Conservation (phyloP, 306 rosid genomes). For the Chamaecrista fasciculata region DNA sequence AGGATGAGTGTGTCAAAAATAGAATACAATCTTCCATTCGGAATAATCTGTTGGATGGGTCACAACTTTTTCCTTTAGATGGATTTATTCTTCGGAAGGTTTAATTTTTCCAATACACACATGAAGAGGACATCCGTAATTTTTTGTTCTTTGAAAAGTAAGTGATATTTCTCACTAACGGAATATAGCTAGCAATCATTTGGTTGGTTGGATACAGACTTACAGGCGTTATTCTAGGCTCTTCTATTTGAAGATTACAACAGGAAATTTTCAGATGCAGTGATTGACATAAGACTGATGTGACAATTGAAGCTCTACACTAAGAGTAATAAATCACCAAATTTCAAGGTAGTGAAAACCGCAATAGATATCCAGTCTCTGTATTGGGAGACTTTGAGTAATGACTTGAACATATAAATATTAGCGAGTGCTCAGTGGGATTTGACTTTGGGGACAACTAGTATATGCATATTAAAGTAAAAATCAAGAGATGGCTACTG, state of each 20-base stretch:
- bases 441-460: constrained; percentile 30
- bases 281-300: constrained; percentile 4
- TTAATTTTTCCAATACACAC: neutral
- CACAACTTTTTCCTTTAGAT: neutral
- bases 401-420: constrained; percentile 13
- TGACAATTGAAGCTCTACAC: constrained; percentile 2
- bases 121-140: neutral
- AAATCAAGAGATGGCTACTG: constrained; percentile 10
- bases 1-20: constrained; percentile 3
- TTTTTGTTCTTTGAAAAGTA: neutral
- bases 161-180: neutral
- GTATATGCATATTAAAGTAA: constrained; percentile 5
- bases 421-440: constrained; percentile 28
- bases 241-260: constrained; percentile 1
- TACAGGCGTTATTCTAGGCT: no score
- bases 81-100: neutral
- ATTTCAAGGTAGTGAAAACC: neutral
- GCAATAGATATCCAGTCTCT: neutral
- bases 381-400: constrained; percentile 14
- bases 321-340: neutral
- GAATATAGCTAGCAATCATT: neutral
- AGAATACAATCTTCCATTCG: neutral
- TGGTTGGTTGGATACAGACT: neutral
- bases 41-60: neutral
- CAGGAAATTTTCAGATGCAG: constrained; percentile 15